Evolutionary conservation across 495 filamentous ascomycete species (phyloP).

Genomic region (Penicillium simplicissimum): DNA sequence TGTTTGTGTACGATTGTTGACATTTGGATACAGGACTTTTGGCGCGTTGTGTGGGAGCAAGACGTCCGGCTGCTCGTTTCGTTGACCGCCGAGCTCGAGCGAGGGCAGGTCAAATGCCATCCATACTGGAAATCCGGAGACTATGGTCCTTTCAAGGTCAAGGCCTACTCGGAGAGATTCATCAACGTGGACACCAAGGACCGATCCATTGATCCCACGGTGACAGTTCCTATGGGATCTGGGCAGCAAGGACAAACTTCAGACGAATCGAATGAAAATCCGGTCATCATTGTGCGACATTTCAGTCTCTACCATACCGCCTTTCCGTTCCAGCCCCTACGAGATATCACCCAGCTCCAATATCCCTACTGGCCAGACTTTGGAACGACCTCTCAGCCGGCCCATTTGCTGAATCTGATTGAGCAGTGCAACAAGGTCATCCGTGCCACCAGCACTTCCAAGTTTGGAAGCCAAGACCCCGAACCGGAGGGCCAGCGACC

Average conservation of each 20-base stretch:
- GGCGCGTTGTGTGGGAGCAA: constrained; percentile 96
- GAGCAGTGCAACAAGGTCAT: constrained; percentile 72
- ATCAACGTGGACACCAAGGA: constrained; percentile 64
- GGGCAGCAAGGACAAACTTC: constrained; percentile 14
- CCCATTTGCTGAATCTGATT: constrained; percentile 80
- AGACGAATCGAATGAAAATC: constrained; percentile 50
- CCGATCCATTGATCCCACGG: constrained; percentile 9
- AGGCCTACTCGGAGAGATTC: constrained; percentile 74
- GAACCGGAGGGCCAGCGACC: constrained; percentile 62
- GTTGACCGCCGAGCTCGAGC: constrained; percentile 92
- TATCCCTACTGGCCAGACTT: constrained; percentile 97
- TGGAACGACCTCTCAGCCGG: constrained; percentile 85
- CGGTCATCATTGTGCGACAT: constrained; percentile 80
- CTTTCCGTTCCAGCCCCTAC: constrained; percentile 80
- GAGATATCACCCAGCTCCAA: constrained; percentile 93
- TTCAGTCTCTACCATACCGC: constrained; percentile 77
- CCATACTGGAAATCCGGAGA: constrained; percentile 83
- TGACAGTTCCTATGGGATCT: constrained; percentile 20
- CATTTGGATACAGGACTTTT: constrained; percentile 76
- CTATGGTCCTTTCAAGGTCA: constrained; percentile 79
- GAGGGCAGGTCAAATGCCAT: constrained; percentile 93
- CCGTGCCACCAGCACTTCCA: constrained; percentile 35
- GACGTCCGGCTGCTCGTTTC: constrained; percentile 93
- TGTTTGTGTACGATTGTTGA: background rate
- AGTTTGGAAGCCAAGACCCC: constrained; percentile 47